These are phyloP conservation scores for Linaria vulgaris DNA, from an alignment of 257 asterid genomes.

Conservation along the genomic window DNA sequence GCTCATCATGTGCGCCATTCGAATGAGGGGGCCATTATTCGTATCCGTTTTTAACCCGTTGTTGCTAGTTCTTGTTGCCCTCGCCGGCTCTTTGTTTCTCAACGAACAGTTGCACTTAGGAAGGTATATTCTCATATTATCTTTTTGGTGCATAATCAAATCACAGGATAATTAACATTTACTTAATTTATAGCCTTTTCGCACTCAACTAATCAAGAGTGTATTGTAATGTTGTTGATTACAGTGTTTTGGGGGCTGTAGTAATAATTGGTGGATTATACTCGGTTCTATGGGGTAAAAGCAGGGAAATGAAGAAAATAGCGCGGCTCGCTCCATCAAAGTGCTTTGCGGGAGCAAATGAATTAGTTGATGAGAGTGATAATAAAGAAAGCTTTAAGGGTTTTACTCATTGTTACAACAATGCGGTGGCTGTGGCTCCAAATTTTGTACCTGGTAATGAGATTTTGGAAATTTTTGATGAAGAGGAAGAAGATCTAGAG, in stretches of 20 bases:
- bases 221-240: background rate
- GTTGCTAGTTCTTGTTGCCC: conserved; percentile 60
- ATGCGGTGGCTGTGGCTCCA: conserved; percentile 32
- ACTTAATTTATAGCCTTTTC: background rate
- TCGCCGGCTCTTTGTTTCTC: conserved; percentile 54
- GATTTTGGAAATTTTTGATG: background rate
- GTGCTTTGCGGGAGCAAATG: background rate
- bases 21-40: conserved; percentile 68
- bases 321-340: conserved; percentile 34
- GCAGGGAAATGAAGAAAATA: conserved; percentile 47
- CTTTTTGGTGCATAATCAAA: background rate
- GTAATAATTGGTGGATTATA: conserved; percentile 56
- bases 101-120: conserved; percentile 59
- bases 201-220: background rate
- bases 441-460: conserved; percentile 22
- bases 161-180: background rate
- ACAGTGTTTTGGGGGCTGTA: conserved; percentile 60
- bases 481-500: conserved; percentile 30
- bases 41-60: conserved; percentile 71
- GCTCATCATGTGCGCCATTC: conserved; percentile 46
- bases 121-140: conserved; percentile 39
- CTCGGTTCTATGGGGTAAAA: conserved; percentile 66
- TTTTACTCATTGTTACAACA: conserved; percentile 5
- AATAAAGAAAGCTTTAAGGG: conserved; percentile 22
- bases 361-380: conserved; percentile 10